A percentile compares a stretch with the other conserved stretches of the same genome.
phyloP scores from a whole-genome alignment of 106 monocot species.

The Xerophyta viscosa region DNA sequence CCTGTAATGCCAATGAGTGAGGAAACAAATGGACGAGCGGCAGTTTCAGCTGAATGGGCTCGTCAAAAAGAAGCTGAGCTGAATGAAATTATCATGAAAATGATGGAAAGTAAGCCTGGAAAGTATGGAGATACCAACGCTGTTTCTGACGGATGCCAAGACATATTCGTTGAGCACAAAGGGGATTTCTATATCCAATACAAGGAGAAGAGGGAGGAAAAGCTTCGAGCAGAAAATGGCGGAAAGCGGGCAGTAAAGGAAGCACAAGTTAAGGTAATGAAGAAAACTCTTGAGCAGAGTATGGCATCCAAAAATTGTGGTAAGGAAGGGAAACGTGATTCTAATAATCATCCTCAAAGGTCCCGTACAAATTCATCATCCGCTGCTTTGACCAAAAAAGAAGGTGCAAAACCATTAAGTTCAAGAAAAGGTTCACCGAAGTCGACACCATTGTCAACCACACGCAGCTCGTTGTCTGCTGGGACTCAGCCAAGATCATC shows the following conservation, averaged over 20 bases:
- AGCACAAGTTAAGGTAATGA: constrained; percentile 33
- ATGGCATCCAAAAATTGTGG: constrained; percentile 32
- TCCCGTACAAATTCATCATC: constrained; percentile 83
- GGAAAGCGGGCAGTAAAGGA: constrained; percentile 40
- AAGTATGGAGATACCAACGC: constrained; percentile 15
- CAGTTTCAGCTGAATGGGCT: constrained; percentile 74
- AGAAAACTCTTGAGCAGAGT: constrained; percentile 38
- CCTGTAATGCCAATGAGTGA: constrained; percentile 13
- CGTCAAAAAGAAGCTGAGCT: constrained; percentile 81
- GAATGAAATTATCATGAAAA: constrained; percentile 73
- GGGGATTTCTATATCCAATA: constrained; percentile 42
- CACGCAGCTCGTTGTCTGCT: constrained; percentile 33
- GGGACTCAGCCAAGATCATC: constrained; percentile 32
- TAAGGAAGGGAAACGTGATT: constrained; percentile 28
- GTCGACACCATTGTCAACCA: constrained; percentile 20
- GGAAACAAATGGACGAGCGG: constrained; percentile 36
- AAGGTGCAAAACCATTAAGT: constrained; percentile 34
- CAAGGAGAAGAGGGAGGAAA: constrained; percentile 65
- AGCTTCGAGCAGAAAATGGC: constrained; percentile 44
- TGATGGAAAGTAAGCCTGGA: constrained; percentile 60
- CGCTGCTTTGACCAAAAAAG: constrained; percentile 54
- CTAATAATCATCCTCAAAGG: constrained; percentile 30
- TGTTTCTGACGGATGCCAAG: constrained; percentile 9
- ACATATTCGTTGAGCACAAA: constrained; percentile 31
- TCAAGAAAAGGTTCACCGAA: constrained; percentile 47